Base-by-base conservation (phyloP, 768 basidiomycete species). In the Amanita polypyramis region DNA sequence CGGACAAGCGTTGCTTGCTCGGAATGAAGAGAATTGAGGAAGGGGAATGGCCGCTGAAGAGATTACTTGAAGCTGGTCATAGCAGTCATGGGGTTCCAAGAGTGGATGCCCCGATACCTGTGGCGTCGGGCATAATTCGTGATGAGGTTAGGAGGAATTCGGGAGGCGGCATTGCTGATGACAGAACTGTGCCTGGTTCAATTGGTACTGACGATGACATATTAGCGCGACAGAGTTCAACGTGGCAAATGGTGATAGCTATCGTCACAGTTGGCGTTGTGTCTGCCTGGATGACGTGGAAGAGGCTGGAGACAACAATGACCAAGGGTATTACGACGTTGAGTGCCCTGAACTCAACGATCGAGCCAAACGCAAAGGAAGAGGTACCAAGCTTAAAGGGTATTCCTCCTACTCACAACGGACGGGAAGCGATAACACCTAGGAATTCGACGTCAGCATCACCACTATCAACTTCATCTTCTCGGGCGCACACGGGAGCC, bases 251-350 rank as follows among this genome's bases (percentile, higher is more conserved):
- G 27, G 32, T 47, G 5, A 37, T 54, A 20, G 40, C 50, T 1
- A 54, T 51, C 2, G 2, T 56, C 10, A 6, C 49, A 2, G 30
- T 58, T 43, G 54, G 54, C 0, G 11, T 55, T 12, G 23, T 56
- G 4, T 55, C 54, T 2, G 45, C 56, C n/a, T 56, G 55, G 54
- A 17, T 58, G 40, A 25, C 30, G 21, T 49, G 47, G 47, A 49
- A 38, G 40, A 49, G 47, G 32, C 40, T 49, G 7, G 20, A 33
- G 25, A 34, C 21, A 19, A 49, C 34, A 21, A 49, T 49, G 47
- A 38, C 37, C 12, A 35, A 49, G 7, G 47, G 47, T 12, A 49
- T 49, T 19, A 42, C 47, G 5, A n/a, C 47, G 12, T 35, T 49
- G 39, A 29, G 32, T 35, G 32, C 30, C 19, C 12, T 41, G 29